Evolutionary conservation across 106 monocot species (phyloP).

Genomic region (Narthecium ossifragum): DNA sequence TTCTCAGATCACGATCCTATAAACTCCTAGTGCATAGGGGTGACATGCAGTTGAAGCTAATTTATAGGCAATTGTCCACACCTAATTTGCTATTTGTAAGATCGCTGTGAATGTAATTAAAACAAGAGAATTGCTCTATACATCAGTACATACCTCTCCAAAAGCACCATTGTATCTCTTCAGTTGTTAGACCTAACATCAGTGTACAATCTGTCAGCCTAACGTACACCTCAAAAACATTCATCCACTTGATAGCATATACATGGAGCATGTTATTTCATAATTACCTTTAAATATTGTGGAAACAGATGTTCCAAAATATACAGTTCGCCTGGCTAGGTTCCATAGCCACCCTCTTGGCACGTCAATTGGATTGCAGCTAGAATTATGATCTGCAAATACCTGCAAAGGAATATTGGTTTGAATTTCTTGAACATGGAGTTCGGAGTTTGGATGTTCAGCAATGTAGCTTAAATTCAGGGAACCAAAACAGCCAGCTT

Average conservation of each 20-base stretch:
- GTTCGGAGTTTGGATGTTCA: too few species aligned
- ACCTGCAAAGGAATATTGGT: constrained; percentile 29
- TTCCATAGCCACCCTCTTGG: constrained; percentile 62
- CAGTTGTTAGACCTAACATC: constrained; percentile 49
- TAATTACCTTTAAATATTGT: constrained; percentile 62
- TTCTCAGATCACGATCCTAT: too few species aligned
- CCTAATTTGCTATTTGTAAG: too few species aligned
- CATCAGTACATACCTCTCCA: constrained; percentile 58
- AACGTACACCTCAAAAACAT: neutral
- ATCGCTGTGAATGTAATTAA: too few species aligned
- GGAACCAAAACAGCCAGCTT: neutral
- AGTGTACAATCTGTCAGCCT: constrained; percentile 6
- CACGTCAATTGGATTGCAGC: constrained; percentile 38
- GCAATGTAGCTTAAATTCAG: too few species aligned
- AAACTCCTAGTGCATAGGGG: too few species aligned
- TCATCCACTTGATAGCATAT: neutral
- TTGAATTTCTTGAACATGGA: neutral
- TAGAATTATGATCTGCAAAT: constrained; percentile 69
- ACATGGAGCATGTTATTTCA: neutral
- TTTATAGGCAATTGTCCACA: too few species aligned
- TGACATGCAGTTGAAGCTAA: too few species aligned
- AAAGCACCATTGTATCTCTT: constrained; percentile 68
- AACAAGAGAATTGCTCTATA: neutral
- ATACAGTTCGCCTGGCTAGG: constrained; percentile 66
- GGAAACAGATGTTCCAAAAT: constrained; percentile 67